Conservation (phyloP, 179 eudicot genomes). For the Carnegiea gigantea region DNA sequence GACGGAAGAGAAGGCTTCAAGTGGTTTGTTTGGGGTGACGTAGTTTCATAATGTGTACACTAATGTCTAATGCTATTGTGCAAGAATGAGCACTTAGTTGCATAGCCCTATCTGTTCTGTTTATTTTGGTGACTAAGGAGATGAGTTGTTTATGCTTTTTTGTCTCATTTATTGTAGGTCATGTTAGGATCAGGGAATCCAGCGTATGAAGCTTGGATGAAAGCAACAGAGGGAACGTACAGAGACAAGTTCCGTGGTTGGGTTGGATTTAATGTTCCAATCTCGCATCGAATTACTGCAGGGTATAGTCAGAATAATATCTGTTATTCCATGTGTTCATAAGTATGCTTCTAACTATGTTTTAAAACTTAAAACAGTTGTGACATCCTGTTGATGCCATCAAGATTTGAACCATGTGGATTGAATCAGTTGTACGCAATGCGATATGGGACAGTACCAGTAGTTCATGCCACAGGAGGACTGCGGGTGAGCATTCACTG, state of each 20-base stretch:
- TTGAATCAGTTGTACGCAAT: constrained; percentile 95
- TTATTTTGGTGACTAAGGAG: too few species aligned
- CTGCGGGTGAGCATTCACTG: constrained; percentile 64
- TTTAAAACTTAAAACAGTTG: constrained; percentile 49
- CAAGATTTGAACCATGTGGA: constrained; percentile 99
- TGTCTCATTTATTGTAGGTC: constrained; percentile 44
- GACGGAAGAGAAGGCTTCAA: too few species aligned
- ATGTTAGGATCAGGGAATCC: constrained; percentile 94
- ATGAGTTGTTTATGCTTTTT: too few species aligned
- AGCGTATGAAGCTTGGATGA: constrained; percentile 93
- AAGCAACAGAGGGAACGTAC: constrained; percentile 55
- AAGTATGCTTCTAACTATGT: background rate
- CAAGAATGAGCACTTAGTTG: background rate
- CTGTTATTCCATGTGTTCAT: background rate
- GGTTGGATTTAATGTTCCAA: constrained; percentile 97
- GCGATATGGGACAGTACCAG: constrained; percentile 96
- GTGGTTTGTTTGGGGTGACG: too few species aligned
- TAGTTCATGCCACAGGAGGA: constrained; percentile 94
- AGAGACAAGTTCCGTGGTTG: constrained; percentile 85
- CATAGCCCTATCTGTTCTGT: background rate
- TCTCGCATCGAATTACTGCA: constrained; percentile 92
- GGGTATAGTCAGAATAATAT: constrained; percentile 44
- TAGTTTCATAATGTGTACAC: background rate
- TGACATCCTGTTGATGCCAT: constrained; percentile 95
- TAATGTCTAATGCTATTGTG: background rate